These are phyloP conservation scores for Calocera cornea DNA, from an alignment of 768 basidiomycete genomes.

Conservation along the genomic window DNA sequence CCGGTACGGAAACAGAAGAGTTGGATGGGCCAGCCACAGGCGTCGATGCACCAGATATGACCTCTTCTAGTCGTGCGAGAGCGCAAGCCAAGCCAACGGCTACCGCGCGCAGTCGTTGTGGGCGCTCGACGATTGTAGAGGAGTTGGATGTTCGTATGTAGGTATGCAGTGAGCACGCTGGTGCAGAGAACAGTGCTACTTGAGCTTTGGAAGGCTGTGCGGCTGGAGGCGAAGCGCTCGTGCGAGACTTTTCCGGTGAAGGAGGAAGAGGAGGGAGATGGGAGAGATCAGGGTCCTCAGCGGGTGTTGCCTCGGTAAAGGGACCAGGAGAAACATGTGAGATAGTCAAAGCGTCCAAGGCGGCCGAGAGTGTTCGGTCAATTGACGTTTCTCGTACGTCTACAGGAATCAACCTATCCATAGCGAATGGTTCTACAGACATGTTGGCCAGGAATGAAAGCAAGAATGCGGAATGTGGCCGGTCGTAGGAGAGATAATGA, in stretches of 20 bases:
- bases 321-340: background rate
- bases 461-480: background rate
- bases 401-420: background rate
- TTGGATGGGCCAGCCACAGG: slow-evolving; percentile 8
- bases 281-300: background rate
- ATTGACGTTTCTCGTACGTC: background rate
- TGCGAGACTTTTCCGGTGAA: background rate
- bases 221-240: background rate
- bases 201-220: background rate
- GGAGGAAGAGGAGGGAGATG: background rate
- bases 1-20: slow-evolving; percentile 12
- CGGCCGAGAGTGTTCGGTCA: background rate
- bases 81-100: slow-evolving; percentile 70
- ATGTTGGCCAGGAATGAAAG: background rate
- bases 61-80: slow-evolving; percentile 52
- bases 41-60: slow-evolving; percentile 19
- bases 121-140: slow-evolving; percentile 75
- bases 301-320: background rate
- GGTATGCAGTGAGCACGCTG: slow-evolving; percentile 23
- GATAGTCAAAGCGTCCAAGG: background rate
- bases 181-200: slow-evolving; percentile 25
- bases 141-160: slow-evolving; percentile 67
- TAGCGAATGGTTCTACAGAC: background rate
- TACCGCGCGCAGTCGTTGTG: slow-evolving; percentile 76
- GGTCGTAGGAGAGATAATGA: background rate